Percentiles rank a stretch among this genome's conserved stretches.
Evolutionary conservation across 352 stramenopile genomes (phyloP).

Genomic region (Globisporangium heterothallicum): DNA sequence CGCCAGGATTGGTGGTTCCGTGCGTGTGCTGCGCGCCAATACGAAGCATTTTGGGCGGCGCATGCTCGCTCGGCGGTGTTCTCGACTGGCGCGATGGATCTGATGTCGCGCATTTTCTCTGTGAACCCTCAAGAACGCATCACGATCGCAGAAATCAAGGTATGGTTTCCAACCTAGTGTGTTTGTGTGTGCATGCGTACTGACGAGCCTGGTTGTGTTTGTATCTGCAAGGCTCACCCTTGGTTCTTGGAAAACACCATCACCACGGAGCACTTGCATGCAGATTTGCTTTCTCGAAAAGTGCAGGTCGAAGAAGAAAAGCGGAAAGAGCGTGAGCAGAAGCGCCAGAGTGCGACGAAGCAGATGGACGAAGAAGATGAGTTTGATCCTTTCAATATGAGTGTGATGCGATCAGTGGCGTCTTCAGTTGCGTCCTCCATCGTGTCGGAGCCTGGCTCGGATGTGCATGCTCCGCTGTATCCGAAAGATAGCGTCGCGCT

Average conservation of each 20-base stretch:
- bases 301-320: conserved; percentile 66
- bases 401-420: conserved; percentile 37
- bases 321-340: conserved; percentile 57
- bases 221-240: conserved; percentile 32
- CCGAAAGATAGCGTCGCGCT: conserved; percentile 51
- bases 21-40: conserved; percentile 59
- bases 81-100: conserved; percentile 61
- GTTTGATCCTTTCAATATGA: conserved; percentile 56
- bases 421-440: conserved; percentile 20
- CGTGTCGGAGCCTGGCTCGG: conserved; percentile 27
- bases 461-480: conserved; percentile 43
- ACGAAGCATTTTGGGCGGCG: conserved; percentile 77
- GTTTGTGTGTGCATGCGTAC: not conserved
- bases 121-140: conserved; percentile 70
- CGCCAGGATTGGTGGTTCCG: conserved; percentile 90
- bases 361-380: conserved; percentile 33
- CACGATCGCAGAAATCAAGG: conserved; percentile 75
- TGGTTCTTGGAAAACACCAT: conserved; percentile 57
- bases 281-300: conserved; percentile 57
- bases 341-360: conserved; percentile 34
- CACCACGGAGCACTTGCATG: conserved; percentile 31
- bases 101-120: conserved; percentile 68
- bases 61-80: conserved; percentile 69
- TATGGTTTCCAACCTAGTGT: conserved; percentile 15
- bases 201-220: conserved; percentile 2